Evolutionary conservation across 441 rosid species (phyloP).

Genomic region (Syzygium syzygioides): DNA sequence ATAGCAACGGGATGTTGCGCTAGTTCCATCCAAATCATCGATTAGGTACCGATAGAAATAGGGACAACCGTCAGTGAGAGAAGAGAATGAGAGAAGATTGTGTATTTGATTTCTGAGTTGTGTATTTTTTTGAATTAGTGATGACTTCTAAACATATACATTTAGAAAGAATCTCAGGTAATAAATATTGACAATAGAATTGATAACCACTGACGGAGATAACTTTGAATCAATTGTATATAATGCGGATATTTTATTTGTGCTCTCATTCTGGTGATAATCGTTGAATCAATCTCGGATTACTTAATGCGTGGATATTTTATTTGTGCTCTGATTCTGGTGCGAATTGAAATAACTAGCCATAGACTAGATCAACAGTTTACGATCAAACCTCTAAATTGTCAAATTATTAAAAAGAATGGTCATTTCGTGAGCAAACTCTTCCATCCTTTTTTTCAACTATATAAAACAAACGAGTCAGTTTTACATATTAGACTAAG

Average conservation of each 20-base stretch:
- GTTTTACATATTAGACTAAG: background rate
- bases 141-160: background rate
- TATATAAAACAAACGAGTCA: background rate
- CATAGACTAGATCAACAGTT: too few species aligned
- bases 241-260: fast-evolving
- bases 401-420: fast-evolving
- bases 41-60: background rate
- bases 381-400: background rate
- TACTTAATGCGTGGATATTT: fast-evolving
- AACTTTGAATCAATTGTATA: background rate
- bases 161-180: background rate
- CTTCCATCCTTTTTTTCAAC: background rate
- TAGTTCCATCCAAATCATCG: background rate
- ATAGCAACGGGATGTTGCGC: background rate
- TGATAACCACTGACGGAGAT: background rate
- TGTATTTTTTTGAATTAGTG: too few species aligned
- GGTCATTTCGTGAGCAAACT: background rate
- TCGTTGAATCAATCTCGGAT: background rate
- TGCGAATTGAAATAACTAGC: background rate
- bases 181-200: background rate
- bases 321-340: background rate
- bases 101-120: too few species aligned
- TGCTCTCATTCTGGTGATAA: background rate
- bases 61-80: background rate
- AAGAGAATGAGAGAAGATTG: background rate